phyloP scores from a whole-genome alignment of 2,329 filamentous ascomycete species.

The Podosphaera xanthii region DNA sequence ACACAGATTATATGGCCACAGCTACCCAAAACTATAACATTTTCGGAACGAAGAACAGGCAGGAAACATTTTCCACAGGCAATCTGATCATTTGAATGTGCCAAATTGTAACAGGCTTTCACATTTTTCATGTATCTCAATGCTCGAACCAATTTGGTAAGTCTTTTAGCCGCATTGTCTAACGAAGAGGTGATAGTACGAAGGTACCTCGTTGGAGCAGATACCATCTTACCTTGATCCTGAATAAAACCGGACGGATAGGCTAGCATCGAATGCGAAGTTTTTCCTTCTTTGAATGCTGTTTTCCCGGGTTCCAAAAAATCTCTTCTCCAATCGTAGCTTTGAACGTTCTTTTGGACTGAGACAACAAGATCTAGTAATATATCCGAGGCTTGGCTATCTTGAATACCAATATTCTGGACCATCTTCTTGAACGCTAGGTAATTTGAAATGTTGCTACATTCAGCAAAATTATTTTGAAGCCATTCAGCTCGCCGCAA shows the following conservation, averaged over 20 bases:
- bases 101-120: not conserved
- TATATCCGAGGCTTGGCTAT: not conserved
- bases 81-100: not conserved
- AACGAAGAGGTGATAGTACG: not conserved
- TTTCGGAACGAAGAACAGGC: not conserved
- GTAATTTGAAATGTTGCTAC: not conserved
- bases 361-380: not conserved
- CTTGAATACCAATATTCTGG: not conserved
- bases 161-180: not conserved
- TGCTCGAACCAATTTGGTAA: not conserved
- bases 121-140: not conserved
- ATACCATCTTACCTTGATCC: not conserved
- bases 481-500: not conserved
- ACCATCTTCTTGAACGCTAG: not conserved
- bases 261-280: not conserved
- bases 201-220: not conserved
- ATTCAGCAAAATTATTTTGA: not conserved
- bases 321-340: not conserved
- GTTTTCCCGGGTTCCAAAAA: not conserved
- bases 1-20: constrained; percentile 30
- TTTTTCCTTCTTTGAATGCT: not conserved
- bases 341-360: not conserved
- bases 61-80: not conserved
- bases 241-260: not conserved
- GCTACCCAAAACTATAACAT: constrained; percentile 20